phyloP scores from a whole-genome alignment of 83 land plant genomes.

The Diphasiastrum complanatum region DNA sequence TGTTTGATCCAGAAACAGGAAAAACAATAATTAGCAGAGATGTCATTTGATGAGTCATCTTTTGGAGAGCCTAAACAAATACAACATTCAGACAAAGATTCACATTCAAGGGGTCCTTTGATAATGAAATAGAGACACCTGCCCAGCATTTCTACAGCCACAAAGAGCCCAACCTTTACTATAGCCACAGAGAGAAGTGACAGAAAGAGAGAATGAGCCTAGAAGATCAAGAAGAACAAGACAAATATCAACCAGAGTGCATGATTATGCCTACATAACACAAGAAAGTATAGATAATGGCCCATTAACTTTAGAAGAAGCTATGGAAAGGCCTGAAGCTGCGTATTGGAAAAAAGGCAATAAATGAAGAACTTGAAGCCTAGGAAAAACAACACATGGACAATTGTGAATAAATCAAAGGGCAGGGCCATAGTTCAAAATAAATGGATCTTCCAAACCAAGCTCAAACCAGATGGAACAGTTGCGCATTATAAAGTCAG shows the following conservation, averaged over 20 bases:
- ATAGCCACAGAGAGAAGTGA: background rate
- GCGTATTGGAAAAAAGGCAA: constrained; percentile 16
- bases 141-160: background rate
- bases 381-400: constrained; percentile 33
- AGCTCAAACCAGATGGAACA: constrained; percentile 5
- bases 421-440: background rate
- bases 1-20: constrained; percentile 24
- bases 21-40: constrained; percentile 23
- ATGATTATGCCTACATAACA: constrained; percentile 1
- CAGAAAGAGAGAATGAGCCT: background rate
- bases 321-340: constrained; percentile 9
- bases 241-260: background rate
- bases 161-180: background rate
- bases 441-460: constrained; percentile 28
- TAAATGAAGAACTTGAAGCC: constrained; percentile 20
- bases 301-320: constrained; percentile 19
- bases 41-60: constrained; percentile 25
- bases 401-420: constrained; percentile 7
- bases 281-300: no score
- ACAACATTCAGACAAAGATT: no score
- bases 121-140: background rate
- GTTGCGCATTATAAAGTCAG: constrained; percentile 18
- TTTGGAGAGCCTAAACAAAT: no score
- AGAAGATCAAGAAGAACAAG: constrained; percentile 6
- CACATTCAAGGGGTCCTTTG: constrained; percentile 15